phyloP scores from a whole-genome alignment of 176 grass and related monocot genomes.

The Pharus latifolius region DNA sequence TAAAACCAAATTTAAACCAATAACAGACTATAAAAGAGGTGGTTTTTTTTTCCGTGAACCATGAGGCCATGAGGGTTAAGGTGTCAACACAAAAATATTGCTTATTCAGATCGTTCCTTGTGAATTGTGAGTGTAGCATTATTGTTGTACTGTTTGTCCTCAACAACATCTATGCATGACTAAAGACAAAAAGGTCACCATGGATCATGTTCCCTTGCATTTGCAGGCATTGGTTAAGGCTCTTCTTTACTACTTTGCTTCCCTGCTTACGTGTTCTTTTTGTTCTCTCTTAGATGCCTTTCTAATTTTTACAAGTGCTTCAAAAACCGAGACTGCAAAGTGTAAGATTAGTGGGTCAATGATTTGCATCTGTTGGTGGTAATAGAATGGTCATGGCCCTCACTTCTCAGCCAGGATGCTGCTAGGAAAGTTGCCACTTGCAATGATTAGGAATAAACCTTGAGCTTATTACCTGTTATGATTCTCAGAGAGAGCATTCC shows the following conservation, averaged over 20 bases:
- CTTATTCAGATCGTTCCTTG: too few relatives aligned
- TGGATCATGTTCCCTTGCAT: slow-evolving; percentile 3
- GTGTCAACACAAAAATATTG: too few relatives aligned
- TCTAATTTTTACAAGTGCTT: not conserved
- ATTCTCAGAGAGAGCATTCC: slow-evolving; percentile 6
- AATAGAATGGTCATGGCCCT: not conserved
- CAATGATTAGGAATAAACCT: slow-evolving; percentile 2
- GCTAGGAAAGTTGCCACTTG: not conserved
- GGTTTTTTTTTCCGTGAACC: too few relatives aligned
- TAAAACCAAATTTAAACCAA: too few relatives aligned
- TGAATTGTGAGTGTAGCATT: not conserved
- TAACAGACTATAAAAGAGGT: too few relatives aligned
- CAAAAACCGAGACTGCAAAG: not conserved
- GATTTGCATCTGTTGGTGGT: not conserved
- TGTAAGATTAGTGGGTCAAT: slow-evolving; percentile 4
- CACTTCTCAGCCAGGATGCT: slow-evolving; percentile 14
- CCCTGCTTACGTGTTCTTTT: too few relatives aligned
- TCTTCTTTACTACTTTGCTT: not conserved
- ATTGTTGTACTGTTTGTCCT: not conserved
- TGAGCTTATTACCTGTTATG: not conserved
- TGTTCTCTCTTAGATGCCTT: slow-evolving; percentile 5
- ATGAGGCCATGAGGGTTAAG: too few relatives aligned
- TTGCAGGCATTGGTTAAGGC: not conserved
- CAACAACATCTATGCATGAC: slow-evolving; percentile 3
- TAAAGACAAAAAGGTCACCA: slow-evolving; percentile 15